Evolutionary conservation across 2,329 filamentous ascomycete genomes (phyloP).

Genomic region (Laburnicola sp.): DNA sequence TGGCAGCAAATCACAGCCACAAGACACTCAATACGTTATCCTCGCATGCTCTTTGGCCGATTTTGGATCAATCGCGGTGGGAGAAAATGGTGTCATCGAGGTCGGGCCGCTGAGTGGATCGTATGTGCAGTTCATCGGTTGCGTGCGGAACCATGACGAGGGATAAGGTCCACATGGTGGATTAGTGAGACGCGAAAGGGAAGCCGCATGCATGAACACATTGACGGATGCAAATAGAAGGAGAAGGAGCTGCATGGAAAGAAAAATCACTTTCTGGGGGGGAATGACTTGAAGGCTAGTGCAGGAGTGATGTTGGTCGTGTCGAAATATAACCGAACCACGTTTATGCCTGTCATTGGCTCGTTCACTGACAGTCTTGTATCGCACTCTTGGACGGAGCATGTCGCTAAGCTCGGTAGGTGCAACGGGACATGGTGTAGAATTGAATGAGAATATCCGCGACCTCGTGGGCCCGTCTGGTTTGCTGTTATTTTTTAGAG

Average conservation of each 20-base stretch:
- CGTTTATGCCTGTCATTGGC: conserved; percentile 37
- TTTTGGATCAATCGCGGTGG: conserved; percentile 22
- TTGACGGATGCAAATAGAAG: conserved; percentile 13
- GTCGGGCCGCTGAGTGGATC: conserved; percentile 9
- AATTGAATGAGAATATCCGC: not conserved
- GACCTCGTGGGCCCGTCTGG: not conserved
- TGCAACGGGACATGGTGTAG: not conserved
- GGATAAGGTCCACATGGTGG: not conserved
- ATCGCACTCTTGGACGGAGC: conserved; percentile 4
- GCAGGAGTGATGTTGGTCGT: conserved; percentile 11
- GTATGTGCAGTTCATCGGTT: conserved; percentile 4
- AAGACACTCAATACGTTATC: conserved; percentile 23
- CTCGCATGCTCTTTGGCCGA: conserved; percentile 22
- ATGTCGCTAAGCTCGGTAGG: not conserved
- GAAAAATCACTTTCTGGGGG: not conserved
- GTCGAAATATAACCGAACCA: conserved; percentile 27
- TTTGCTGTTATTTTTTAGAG: not conserved
- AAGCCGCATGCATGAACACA: conserved; percentile 13
- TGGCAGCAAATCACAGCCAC: conserved; percentile 12
- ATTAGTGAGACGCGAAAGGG: conserved; percentile 6
- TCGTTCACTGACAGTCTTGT: not conserved
- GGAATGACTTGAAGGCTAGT: not conserved
- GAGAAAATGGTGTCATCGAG: conserved; percentile 19
- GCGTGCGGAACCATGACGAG: not conserved
- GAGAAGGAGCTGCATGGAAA: conserved; percentile 1